Evolutionary conservation across 176 grass and related monocot genomes (phyloP).

Genomic region (Ensete glaucum): DNA sequence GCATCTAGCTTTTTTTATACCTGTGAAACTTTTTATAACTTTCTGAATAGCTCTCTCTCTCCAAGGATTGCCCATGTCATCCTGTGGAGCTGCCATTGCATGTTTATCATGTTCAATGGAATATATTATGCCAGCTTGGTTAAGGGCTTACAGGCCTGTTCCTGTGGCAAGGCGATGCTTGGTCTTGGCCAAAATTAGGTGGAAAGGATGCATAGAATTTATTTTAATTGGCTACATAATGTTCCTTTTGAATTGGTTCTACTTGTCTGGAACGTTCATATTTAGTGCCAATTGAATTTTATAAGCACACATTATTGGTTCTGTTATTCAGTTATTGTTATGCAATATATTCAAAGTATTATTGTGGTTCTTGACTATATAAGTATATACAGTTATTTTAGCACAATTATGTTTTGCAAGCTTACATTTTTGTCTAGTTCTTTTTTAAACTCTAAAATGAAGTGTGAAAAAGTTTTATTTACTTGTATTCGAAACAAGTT

Average conservation of each 20-base stretch:
- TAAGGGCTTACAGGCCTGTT: background rate
- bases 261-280: background rate
- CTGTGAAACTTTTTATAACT: background rate
- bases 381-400: too few relatives aligned
- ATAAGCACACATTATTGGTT: background rate
- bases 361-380: too few relatives aligned
- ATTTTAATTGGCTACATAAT: background rate
- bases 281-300: background rate
- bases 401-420: too few relatives aligned
- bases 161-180: too few relatives aligned
- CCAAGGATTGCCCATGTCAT: too few relatives aligned
- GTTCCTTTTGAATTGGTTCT: background rate
- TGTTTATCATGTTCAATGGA: background rate
- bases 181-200: background rate
- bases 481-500: too few relatives aligned
- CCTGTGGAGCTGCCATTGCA: too few relatives aligned
- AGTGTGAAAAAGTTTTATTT: too few relatives aligned
- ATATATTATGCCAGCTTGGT: background rate
- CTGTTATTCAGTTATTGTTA: background rate
- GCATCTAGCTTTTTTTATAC: too few relatives aligned
- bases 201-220: background rate
- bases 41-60: background rate
- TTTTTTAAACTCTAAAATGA: too few relatives aligned
- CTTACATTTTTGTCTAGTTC: too few relatives aligned
- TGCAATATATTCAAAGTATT: background rate